Percentiles rank a stretch among this genome's conserved stretches.
phyloP scores from a whole-genome alignment of 345 rosid genomes.

The Citrus sp. region DNA sequence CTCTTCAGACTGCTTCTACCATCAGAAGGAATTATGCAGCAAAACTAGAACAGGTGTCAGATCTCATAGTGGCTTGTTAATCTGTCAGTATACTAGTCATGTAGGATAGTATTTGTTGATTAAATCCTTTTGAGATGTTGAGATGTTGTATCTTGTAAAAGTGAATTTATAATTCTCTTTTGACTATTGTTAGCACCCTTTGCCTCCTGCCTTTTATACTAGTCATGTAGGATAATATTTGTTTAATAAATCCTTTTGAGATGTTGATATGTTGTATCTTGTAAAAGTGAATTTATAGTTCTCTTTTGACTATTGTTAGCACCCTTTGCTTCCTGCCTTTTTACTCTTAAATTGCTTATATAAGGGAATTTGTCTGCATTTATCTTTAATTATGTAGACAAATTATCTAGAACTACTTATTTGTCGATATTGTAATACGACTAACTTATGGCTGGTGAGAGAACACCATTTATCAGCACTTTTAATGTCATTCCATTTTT shows the following conservation, averaged over 20 bases:
- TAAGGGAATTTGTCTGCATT: too few species aligned
- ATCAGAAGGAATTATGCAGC: conserved; percentile 46
- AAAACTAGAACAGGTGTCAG: conserved; percentile 59
- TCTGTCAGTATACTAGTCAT: not conserved
- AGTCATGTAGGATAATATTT: not conserved
- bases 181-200: not conserved
- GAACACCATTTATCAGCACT: not conserved
- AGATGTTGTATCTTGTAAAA: not conserved
- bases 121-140: not conserved
- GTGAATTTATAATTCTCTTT: not conserved
- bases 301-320: not conserved
- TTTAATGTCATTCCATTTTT: not conserved
- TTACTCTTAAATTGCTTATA: too few species aligned
- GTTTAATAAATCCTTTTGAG: conserved; percentile 2
- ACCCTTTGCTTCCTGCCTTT: too few species aligned
- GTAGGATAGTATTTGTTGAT: not conserved
- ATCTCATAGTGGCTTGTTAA: not conserved
- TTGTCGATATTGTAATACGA: not conserved
- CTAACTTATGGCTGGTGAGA: not conserved
- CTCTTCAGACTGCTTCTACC: conserved; percentile 39
- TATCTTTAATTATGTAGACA: too few species aligned
- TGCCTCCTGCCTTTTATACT: too few species aligned
- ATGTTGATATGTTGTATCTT: not conserved
- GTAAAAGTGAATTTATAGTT: not conserved
- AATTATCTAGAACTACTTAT: too few species aligned